A percentile compares a stretch with the other conserved stretches of the same genome.
Conservation (phyloP, 768 basidiomycete species). For the Cystobasidiopsis lactophilus region DNA sequence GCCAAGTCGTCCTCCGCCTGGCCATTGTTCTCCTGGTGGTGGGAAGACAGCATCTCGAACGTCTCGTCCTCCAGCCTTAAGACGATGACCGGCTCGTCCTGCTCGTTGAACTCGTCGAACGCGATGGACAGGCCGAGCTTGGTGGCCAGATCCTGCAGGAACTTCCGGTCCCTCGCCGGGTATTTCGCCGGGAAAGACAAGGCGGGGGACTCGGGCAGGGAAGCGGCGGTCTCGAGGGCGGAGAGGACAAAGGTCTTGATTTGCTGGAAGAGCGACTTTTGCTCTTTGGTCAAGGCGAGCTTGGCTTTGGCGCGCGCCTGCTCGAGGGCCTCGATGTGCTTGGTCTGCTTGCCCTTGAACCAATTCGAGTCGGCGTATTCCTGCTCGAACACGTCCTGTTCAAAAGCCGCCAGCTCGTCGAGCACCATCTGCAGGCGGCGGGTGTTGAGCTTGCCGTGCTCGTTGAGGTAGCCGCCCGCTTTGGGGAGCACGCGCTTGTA, state of each 20-base stretch:
- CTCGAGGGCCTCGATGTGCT: slow-evolving; percentile 45
- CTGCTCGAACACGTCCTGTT: slow-evolving; percentile 72
- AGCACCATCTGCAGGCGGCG: slow-evolving; percentile 63
- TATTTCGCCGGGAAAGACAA: slow-evolving; percentile 56
- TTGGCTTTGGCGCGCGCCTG: slow-evolving; percentile 35
- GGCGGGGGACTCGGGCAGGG: slow-evolving; percentile 23
- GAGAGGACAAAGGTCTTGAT: slow-evolving; percentile 48
- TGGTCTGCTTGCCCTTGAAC: slow-evolving; percentile 79
- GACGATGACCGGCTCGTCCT: slow-evolving; percentile 28
- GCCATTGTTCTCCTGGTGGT: slow-evolving; percentile 16
- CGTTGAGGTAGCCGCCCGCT: slow-evolving; percentile 75
- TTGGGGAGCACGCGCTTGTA: slow-evolving; percentile 73
- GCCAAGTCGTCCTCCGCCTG: slow-evolving; percentile 21
- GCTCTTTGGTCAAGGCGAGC: slow-evolving; percentile 51
- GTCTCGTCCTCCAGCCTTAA: slow-evolving; percentile 36
- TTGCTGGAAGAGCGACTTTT: slow-evolving; percentile 54
- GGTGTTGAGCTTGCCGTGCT: slow-evolving; percentile 59
- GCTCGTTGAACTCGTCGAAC: slow-evolving; percentile 87
- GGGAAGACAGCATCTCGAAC: slow-evolving; percentile 32
- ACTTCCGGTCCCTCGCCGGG: slow-evolving; percentile 54
- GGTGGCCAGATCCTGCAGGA: slow-evolving; percentile 50
- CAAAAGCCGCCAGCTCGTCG: slow-evolving; percentile 70
- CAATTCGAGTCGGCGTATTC: slow-evolving; percentile 75
- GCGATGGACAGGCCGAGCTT: slow-evolving; percentile 53
- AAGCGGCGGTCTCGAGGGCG: slow-evolving; percentile 21